Conservation (phyloP, 352 stramenopile species). For the Globisporangium emineosum region DNA sequence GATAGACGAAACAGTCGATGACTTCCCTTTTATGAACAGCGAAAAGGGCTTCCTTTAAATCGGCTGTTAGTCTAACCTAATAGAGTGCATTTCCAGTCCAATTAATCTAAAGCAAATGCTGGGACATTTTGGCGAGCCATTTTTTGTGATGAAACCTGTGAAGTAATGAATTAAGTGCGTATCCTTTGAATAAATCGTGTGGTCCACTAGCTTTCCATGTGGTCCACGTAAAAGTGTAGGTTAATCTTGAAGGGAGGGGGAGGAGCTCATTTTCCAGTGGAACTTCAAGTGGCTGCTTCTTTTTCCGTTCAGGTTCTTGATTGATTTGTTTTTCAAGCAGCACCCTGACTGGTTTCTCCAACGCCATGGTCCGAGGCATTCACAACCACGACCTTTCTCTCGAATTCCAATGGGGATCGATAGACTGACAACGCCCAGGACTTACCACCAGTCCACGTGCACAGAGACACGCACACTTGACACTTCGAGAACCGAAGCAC, state of each 20-base stretch:
- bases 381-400: not conserved
- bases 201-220: too few relatives aligned
- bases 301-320: not conserved
- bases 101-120: not conserved
- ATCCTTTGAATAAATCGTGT: not conserved
- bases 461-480: not conserved
- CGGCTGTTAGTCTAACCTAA: not conserved
- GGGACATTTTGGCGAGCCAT: not conserved
- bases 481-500: not conserved
- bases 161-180: not conserved
- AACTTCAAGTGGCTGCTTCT: conserved; percentile 3
- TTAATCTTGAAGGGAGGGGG: not conserved
- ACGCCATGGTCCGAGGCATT: not conserved
- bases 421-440: too few relatives aligned
- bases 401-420: not conserved
- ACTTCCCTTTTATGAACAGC: too few relatives aligned
- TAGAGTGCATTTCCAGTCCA: not conserved
- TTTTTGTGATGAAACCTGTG: not conserved
- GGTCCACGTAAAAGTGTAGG: not conserved
- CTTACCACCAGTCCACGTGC: not conserved
- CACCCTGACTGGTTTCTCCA: not conserved
- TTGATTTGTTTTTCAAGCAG: not conserved
- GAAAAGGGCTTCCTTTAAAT: too few relatives aligned
- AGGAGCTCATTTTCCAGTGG: not conserved
- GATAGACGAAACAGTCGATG: too few relatives aligned